These are phyloP conservation scores for Macroventuria anomochaeta DNA, from an alignment of 2,329 filamentous ascomycete genomes.

Conservation along the genomic window DNA sequence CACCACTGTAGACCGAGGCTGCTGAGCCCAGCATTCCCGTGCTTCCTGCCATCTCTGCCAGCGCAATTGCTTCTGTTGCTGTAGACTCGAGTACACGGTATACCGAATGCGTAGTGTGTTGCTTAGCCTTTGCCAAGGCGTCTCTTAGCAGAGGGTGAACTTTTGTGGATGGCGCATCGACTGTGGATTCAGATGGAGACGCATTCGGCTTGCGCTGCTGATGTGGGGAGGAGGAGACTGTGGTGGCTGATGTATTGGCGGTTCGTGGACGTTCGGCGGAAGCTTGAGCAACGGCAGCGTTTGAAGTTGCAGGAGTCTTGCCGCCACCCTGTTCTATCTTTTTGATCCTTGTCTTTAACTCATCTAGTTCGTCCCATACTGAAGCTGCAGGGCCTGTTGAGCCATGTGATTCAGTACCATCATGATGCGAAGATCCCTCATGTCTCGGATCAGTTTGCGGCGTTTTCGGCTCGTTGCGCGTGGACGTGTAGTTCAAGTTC, in stretches of 20 bases:
- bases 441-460: constrained; percentile 32
- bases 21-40: constrained; percentile 70
- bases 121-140: constrained; percentile 79
- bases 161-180: constrained; percentile 57
- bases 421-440: constrained; percentile 40
- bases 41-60: constrained; percentile 79
- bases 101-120: constrained; percentile 71
- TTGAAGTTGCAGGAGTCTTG: constrained; percentile 82
- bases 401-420: constrained; percentile 77
- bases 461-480: constrained; percentile 38
- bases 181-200: constrained; percentile 50
- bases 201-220: constrained; percentile 63
- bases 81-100: constrained; percentile 82
- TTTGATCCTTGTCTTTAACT: constrained; percentile 90
- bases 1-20: constrained; percentile 67
- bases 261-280: constrained; percentile 85
- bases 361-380: constrained; percentile 97
- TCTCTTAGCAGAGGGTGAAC: constrained; percentile 80
- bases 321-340: constrained; percentile 82
- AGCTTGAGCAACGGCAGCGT: constrained; percentile 68
- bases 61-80: constrained; percentile 77
- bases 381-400: constrained; percentile 91
- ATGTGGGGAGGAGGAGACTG: constrained; percentile 88
- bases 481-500: constrained; percentile 46
- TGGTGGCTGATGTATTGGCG: constrained; percentile 89